Evolutionary conservation across 1,284 basidiomycete genomes (phyloP).

Genomic region (Malassezia nana): DNA sequence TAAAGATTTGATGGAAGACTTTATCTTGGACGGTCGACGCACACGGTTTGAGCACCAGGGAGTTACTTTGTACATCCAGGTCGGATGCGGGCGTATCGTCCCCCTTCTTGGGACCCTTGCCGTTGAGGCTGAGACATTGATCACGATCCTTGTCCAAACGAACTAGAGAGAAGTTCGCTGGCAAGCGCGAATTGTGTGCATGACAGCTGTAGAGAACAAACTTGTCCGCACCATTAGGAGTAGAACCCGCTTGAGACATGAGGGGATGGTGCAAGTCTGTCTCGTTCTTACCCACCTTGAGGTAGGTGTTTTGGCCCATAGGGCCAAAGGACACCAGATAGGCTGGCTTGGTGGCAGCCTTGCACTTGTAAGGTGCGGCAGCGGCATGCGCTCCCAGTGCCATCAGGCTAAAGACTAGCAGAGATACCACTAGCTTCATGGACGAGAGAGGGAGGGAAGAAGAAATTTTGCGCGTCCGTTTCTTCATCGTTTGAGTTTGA

Average conservation of each 20-base stretch:
- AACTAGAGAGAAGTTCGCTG: neutral
- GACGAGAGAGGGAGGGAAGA: neutral
- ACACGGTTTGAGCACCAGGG: neutral
- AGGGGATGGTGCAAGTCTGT: neutral
- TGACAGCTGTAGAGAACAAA: neutral
- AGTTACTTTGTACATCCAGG: neutral
- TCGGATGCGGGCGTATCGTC: neutral
- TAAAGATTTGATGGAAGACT: neutral
- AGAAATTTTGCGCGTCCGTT: neutral
- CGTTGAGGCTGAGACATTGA: neutral
- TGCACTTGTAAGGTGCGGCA: neutral
- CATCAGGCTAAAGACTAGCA: neutral
- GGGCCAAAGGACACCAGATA: neutral
- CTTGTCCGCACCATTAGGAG: neutral
- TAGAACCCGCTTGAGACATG: neutral
- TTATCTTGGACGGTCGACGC: neutral
- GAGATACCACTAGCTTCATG: neutral
- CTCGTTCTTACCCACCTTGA: neutral
- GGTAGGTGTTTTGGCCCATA: neutral
- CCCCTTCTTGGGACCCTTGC: neutral
- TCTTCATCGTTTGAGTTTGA: no score
- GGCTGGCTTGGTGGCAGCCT: neutral
- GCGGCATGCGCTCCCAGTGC: neutral
- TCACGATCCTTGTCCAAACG: neutral
- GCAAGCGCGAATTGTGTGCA: neutral